Conservation (phyloP, 2,329 filamentous ascomycete genomes). For the Hysterium pulicare region DNA sequence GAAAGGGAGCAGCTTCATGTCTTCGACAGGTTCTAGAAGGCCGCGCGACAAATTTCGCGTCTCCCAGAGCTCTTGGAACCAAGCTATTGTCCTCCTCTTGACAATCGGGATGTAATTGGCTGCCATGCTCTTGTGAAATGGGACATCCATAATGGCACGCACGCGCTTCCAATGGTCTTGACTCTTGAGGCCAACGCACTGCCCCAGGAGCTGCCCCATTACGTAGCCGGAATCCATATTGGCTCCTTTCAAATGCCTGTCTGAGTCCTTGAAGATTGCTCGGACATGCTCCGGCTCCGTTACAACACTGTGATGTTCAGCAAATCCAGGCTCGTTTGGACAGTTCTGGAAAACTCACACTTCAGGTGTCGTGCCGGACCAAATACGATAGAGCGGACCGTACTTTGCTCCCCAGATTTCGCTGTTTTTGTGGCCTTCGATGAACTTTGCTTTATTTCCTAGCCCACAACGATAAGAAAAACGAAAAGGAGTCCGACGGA, state of each 20-base stretch:
- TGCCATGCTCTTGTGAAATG: constrained; percentile 14
- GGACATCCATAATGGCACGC: constrained; percentile 13
- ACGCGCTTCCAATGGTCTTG: constrained; percentile 26
- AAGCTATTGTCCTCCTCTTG: constrained; percentile 5
- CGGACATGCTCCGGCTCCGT: constrained; percentile 34
- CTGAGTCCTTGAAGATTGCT: constrained; percentile 43
- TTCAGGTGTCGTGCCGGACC: constrained; percentile 37
- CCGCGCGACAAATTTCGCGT: constrained; percentile 5
- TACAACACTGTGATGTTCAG: constrained; percentile 29
- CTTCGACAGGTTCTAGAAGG: constrained; percentile 22
- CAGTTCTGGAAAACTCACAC: constrained; percentile 30
- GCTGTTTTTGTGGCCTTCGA: constrained; percentile 35
- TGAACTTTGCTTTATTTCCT: constrained; percentile 42
- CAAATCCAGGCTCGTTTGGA: not conserved
- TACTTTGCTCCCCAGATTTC: constrained; percentile 29
- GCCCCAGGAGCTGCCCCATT: constrained; percentile 41
- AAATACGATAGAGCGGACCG: constrained; percentile 38
- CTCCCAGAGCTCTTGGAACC: constrained; percentile 7
- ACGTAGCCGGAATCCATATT: constrained; percentile 44
- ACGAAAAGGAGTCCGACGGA: not conserved
- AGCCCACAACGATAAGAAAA: constrained; percentile 22
- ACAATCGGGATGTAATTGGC: constrained; percentile 5
- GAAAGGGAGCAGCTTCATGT: constrained; percentile 38
- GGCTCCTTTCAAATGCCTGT: constrained; percentile 42
- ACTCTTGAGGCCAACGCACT: constrained; percentile 44